Evolutionary conservation across 768 basidiomycete species (phyloP).

Genomic region (Termitomyces eurrhizus): DNA sequence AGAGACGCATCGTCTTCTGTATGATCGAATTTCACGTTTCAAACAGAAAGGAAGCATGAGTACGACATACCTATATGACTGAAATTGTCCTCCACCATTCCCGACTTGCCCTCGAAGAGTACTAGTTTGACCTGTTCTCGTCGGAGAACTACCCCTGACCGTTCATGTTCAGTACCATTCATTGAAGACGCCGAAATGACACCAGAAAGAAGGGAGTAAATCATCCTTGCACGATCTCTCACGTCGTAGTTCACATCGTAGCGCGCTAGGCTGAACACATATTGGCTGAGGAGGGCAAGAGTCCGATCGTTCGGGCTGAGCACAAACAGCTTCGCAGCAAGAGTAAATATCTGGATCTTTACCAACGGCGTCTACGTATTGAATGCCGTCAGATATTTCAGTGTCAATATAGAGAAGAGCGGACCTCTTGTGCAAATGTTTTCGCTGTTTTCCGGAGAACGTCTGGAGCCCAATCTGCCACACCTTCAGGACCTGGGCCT

Average conservation of each 20-base stretch:
- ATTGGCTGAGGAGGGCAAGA: conserved; percentile 53
- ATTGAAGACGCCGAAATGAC: conserved; percentile 28
- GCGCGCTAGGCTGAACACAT: conserved; percentile 79
- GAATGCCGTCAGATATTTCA: neutral
- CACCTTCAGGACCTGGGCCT: conserved; percentile 42
- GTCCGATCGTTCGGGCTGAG: conserved; percentile 52
- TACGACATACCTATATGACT: conserved; percentile 26
- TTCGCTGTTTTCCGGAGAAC: conserved; percentile 78
- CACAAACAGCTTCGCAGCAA: conserved; percentile 83
- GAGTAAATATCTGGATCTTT: conserved; percentile 79
- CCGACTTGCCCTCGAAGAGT: conserved; percentile 72
- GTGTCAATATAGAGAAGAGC: conserved; percentile 7
- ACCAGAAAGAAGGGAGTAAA: conserved; percentile 65
- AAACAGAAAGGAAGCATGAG: neutral
- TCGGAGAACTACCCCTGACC: conserved; percentile 73
- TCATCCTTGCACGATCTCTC: conserved; percentile 83
- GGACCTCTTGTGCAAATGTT: conserved; percentile 68
- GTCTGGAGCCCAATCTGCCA: conserved; percentile 85
- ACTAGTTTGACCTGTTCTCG: conserved; percentile 80
- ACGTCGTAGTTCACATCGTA: conserved; percentile 91
- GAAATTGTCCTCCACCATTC: conserved; percentile 36
- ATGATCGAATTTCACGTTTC: neutral
- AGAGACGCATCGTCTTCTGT: conserved; percentile 36
- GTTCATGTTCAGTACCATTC: conserved; percentile 36
- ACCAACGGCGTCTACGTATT: conserved; percentile 50